These are phyloP conservation scores for Pochonia chlamydosporia DNA, from an alignment of 2,329 filamentous ascomycete genomes.

Conservation along the genomic window DNA sequence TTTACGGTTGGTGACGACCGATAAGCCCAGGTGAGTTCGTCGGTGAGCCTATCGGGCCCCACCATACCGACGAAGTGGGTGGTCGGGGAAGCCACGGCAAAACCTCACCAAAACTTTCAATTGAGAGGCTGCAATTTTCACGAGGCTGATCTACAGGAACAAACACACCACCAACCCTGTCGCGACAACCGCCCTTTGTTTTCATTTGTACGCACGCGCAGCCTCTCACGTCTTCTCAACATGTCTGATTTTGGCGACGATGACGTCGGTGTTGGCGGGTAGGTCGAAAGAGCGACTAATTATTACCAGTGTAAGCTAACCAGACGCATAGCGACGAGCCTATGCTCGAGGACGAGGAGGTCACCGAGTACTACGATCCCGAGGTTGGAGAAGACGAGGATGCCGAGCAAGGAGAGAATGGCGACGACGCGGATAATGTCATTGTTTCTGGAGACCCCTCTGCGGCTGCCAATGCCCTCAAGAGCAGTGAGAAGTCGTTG, in stretches of 20 bases:
- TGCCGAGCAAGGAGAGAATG: slow-evolving; percentile 44
- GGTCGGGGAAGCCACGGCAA: slow-evolving; percentile 25
- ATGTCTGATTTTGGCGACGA: slow-evolving; percentile 75
- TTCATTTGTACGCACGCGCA: not conserved
- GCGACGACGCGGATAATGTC: slow-evolving; percentile 53
- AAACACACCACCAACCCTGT: not conserved
- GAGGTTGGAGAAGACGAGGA: slow-evolving; percentile 51
- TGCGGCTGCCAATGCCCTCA: slow-evolving; percentile 49
- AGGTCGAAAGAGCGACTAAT: no score
- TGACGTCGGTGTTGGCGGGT: slow-evolving; percentile 53
- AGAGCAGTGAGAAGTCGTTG: slow-evolving; percentile 48
- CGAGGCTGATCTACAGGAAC: slow-evolving; percentile 11
- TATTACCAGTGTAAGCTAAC: not conserved
- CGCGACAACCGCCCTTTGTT: not conserved
- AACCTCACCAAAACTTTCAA: slow-evolving; percentile 17
- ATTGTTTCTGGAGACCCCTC: slow-evolving; percentile 57
- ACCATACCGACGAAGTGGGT: not conserved
- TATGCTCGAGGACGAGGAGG: slow-evolving; percentile 66
- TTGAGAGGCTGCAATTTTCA: slow-evolving; percentile 23
- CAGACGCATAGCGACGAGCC: slow-evolving; percentile 54
- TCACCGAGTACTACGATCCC: slow-evolving; percentile 48
- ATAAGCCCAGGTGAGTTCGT: not conserved
- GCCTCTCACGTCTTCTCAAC: slow-evolving; percentile 10
- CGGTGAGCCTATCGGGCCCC: not conserved
- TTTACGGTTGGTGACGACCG: slow-evolving; percentile 24